phyloP scores from a whole-genome alignment of 331 rosid genomes.

The Cydonia oblonga region DNA sequence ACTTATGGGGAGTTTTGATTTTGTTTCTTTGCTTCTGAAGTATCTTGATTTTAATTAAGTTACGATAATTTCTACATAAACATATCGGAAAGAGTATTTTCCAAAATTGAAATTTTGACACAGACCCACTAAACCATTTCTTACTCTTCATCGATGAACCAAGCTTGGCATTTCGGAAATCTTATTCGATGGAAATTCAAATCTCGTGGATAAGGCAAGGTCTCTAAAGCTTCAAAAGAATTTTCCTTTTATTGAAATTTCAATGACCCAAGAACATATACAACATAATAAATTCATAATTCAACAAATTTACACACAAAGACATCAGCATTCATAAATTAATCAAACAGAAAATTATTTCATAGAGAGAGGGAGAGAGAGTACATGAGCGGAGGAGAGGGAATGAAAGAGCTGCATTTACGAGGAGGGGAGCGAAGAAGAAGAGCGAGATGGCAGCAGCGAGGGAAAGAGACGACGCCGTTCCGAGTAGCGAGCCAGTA shows the following conservation, averaged over 20 bases:
- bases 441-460: constrained; percentile 38
- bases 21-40: neutral
- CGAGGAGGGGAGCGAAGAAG: constrained; percentile 23
- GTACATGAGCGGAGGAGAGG: constrained; percentile 34
- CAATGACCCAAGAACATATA: neutral
- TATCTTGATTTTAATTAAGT: neutral
- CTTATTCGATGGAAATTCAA: neutral
- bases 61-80: neutral
- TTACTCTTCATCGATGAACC: neutral
- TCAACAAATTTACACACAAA: neutral
- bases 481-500: constrained; percentile 41
- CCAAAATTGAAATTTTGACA: neutral
- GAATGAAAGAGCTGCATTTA: constrained; percentile 21
- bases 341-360: neutral
- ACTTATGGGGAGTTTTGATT: neutral
- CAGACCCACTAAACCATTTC: neutral
- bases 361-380: constrained; percentile 1
- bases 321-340: neutral
- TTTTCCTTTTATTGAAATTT: neutral
- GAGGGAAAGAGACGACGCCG: constrained; percentile 33
- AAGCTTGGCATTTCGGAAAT: neutral
- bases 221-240: neutral
- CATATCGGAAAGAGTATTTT: neutral
- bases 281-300: neutral
- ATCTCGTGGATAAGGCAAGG: neutral